Percentiles rank a stretch among this genome's conserved stretches.
Evolutionary conservation across 768 basidiomycete species (phyloP).

Genomic region (Phlebiopsis flavidoalba): DNA sequence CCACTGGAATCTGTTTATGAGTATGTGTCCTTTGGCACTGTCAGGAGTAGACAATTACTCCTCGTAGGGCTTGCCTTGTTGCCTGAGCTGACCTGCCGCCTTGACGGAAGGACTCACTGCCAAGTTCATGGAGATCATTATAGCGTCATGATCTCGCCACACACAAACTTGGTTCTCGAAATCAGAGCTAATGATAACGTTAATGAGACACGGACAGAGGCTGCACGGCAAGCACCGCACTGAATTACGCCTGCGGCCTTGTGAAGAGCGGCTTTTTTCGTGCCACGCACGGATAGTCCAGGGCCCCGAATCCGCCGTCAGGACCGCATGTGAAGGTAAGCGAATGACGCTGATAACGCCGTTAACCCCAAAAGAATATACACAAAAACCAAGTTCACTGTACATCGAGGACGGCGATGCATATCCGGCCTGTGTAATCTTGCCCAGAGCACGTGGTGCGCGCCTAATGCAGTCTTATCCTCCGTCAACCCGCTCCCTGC

Average conservation of each 20-base stretch:
- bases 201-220: background rate
- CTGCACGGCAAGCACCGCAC: slow-evolving; percentile 37
- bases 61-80: slow-evolving; percentile 97
- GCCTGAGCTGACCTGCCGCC: slow-evolving; percentile 89
- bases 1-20: slow-evolving; percentile 40
- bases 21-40: background rate
- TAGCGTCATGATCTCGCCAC: slow-evolving; percentile 96
- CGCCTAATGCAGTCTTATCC: slow-evolving; percentile 70
- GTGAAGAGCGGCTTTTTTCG: slow-evolving; percentile 94
- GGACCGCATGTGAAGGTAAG: slow-evolving; percentile 98
- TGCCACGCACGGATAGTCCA: slow-evolving; percentile 96
- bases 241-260: slow-evolving; percentile 98
- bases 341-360: slow-evolving; percentile 65
- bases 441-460: slow-evolving; percentile 73
- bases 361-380: background rate
- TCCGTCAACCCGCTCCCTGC: slow-evolving; percentile 68
- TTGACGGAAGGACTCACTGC: slow-evolving; percentile 92
- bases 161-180: slow-evolving; percentile 98
- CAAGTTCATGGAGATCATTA: slow-evolving; percentile 86
- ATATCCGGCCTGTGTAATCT: slow-evolving; percentile 96
- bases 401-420: slow-evolving; percentile 74
- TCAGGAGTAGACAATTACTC: slow-evolving; percentile 44
- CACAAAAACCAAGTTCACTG: slow-evolving; percentile 19
- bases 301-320: slow-evolving; percentile 91
- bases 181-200: slow-evolving; percentile 57